Base-by-base conservation (phyloP, 2,329 filamentous ascomycete species). In the Alternaria incomplexa region DNA sequence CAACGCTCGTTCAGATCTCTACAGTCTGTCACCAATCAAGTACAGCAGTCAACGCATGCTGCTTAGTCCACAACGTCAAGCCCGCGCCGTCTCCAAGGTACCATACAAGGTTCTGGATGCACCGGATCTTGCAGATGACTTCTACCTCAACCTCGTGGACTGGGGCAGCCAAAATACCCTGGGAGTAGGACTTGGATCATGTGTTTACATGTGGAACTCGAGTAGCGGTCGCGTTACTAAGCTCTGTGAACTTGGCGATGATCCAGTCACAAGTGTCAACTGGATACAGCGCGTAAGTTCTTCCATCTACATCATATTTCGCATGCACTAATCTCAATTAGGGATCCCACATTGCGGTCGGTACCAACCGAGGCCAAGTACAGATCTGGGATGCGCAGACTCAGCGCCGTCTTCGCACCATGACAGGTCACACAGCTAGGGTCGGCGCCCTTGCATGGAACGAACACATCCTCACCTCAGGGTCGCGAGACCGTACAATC, bases 131-230 rank as follows among this genome's bases (percentile, higher is more conserved):
- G 94, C 95, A 26, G 96, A 99, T 75, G 96, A 99, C 77, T 99
- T 98, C 80, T 99, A 99, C 74, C 85, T 99, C 36, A 99, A 99
- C 74, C 84, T 99, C 25, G 95, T 99, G 4, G 96, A 99, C 76
- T 99, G 96, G 96, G 96, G 96, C 46, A 96, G 93, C 73, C 93
- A 92, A 70, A 97, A 98, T 79, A 91, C 97, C 9, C 85, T 99
- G 11, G 96, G 95, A 7, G 96, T 99, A 46, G 96, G 96, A 0
- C 83, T 99, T 25, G 94, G 94, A 17, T 93, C 91, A 17, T 96
- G 93, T 70, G 96, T 99, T 6, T 99, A 98, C 77, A 96, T 98
- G 89, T 99, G 96, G 96, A 97, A 97, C 78, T 96, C 94, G 5
- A 89, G 93, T 70, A 91, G 91, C 8, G 96, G 95, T 66, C 89